Evolutionary conservation across 768 basidiomycete species (phyloP), one percentile per base, ranked within the genome.

Genomic region (Neoboletus magnificus): DNA sequence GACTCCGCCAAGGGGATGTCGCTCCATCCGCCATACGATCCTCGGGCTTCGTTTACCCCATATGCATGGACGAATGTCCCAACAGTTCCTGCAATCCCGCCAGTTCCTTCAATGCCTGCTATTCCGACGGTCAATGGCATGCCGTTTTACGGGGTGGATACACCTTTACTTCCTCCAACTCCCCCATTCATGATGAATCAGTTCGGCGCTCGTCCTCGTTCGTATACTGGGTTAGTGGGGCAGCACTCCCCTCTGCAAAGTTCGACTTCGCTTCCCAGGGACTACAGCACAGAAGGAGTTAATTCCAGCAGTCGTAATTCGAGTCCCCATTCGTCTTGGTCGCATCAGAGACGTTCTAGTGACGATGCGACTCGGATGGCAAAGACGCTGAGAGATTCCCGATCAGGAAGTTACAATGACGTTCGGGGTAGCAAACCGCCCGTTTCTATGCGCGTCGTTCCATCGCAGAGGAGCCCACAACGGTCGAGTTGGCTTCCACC

Each of bases 131-230:
- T 71, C 60, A 66, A 69, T 46, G 68, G 73, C 44, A 68, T 81
- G 48, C 76, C 78, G 10, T 73, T 78, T 39, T 77, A 75, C 54
- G 71, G 77, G 51, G 73, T 83, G 71, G 84, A 88, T 59, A 81
- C 82, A 79, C 85, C 87, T 8, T 73, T 90, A 11, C 76, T 90
- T 30, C 88, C 88, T 11, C 88, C 88, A 6, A 77, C 83, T 1
- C 81, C 88, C 23, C 86, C 88, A 13, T 90, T 89, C 70, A 88
- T 89, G 84, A 78, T 86, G 73, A 82, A 82, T 52, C 78, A 82
- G 54, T 82, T 67, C 30, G 73, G 75, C 16, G 47, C 77, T 54
- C 77, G 81, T 30, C 75, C 78, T 23, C 71, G 68, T 22, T 66
- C 69, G 47, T 60, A 59, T 36, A 62, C 56, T 18, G 71, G 68